Base-by-base conservation (phyloP, 148 eudicot species). In the Chenopodium berlandieri region DNA sequence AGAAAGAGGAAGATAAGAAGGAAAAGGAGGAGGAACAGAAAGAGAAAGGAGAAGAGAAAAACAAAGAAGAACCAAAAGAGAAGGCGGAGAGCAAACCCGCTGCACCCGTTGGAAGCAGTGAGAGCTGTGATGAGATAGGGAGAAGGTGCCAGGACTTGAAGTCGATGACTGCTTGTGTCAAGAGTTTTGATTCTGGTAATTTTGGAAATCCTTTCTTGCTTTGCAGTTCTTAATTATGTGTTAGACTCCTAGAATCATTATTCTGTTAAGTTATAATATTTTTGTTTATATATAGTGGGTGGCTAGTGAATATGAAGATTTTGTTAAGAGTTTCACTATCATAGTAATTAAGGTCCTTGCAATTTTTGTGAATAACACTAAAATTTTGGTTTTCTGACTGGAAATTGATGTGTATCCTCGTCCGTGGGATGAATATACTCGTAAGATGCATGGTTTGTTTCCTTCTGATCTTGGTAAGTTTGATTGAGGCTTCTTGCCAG, bases 131-230 rank as follows among this genome's bases (percentile, higher is more conserved):
- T 75, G 84, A 86, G 47, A 70, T 82, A 8, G 23, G 75, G 62
- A 69, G 31, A 63, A 84, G 77, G 46, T 92, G 95, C 85, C 62
- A 71, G 67, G 87, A 82, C 62, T 17, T 54, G 65, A 83, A 79
- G 82, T 83, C 72, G 27, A 78, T 92, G 90, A 56, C 79, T 72
- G 95, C 91, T 77, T 92, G 95, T 83, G 71, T 89, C 73, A 79
- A 85, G 82, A 75, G 83, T 77, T 75, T 79, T 34, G 85, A 87
- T 47, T 63, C 60, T 80, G 90, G 93, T 88, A 83, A 83, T 64
- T 63, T 69, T 86, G n/a, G 75, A 76, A 23, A 46, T 34, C 64
- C 65, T 47, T 79, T 58, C 76, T 14, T 86, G 25, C 34, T 25
- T 54, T 78, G 34, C 23, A 17, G 32, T 16, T 63, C 37, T 44